Base-by-base conservation (phyloP, 345 rosid genomes). In the Melaleuca quinquenervia region DNA sequence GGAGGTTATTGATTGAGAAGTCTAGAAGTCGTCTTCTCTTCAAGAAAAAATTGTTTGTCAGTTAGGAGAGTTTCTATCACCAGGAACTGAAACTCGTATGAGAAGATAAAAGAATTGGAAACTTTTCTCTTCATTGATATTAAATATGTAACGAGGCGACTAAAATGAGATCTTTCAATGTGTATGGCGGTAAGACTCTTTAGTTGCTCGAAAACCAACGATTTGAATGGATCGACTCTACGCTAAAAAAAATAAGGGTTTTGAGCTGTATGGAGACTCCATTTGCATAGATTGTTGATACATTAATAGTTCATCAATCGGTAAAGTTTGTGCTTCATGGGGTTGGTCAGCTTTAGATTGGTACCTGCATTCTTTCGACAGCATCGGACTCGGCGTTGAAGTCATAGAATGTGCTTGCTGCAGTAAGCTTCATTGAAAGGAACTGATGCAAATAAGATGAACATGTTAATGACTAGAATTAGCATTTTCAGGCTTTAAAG, bases 341-440 rank as follows among this genome's bases (percentile, higher is more conserved):
- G 78, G 44, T 32, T 32, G 78, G 78, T 32, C 12, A 36, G 48
- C 48, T 64, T 64, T 32, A 18, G 51, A 26, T 29, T 54, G 51
- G 78, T 86, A 90, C 92, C 92, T 93, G 95, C 91, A 93, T 84
- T 90, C 87, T 88, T 84, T 94, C 98, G 11, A 94, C 82, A 64
- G 84, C 94, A 85, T 95, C 95, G 27, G 94, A 84, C 87, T 94
- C 97, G 51, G 95, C 90, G 83, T 92, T 95, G 90, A 94, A 93
- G 88, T 94, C 96, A 87, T 94, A 94, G 74, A 86, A 94, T 50
- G 92, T 88, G 91, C 97, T 94, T 85, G 98, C 98, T 86, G 94
- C 94, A 3, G 94, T 92, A 22, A 95, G 95, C 89, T 95, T 95
- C 98, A 96, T 94, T 0, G 98, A 97, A 29, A 97, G 92, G 89